Evolutionary conservation across 1,284 basidiomycete genomes (phyloP).

Genomic region (Takashimella koratensis): DNA sequence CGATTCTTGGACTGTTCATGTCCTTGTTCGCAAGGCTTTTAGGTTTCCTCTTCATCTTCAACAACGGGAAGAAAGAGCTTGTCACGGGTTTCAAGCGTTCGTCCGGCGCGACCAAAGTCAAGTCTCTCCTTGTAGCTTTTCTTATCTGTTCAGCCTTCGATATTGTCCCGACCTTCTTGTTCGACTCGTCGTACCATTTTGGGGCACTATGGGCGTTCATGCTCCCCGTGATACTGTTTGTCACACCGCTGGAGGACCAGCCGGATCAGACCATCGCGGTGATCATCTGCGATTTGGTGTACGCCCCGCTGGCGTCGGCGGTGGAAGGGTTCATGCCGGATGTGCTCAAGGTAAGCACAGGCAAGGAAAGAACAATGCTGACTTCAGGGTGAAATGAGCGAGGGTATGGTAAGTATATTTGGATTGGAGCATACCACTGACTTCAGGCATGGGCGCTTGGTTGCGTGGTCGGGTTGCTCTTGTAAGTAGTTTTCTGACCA

Average conservation of each 20-base stretch:
- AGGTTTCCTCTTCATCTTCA: not conserved
- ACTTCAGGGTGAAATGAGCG: slow-evolving; percentile 4
- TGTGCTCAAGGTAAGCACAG: slow-evolving; percentile 11
- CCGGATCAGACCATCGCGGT: slow-evolving; percentile 27
- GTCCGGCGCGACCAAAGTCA: slow-evolving; percentile 16
- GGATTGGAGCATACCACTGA: not conserved
- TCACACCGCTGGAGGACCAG: slow-evolving; percentile 18
- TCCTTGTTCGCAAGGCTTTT: not conserved
- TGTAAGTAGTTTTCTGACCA: too few species aligned
- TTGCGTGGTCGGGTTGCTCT: not conserved
- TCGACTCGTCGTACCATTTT: slow-evolving; percentile 32
- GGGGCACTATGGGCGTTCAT: slow-evolving; percentile 37
- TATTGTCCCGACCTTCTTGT: slow-evolving; percentile 28
- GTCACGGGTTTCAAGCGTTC: not conserved
- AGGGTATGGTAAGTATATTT: not conserved
- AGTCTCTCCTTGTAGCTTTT: slow-evolving; percentile 22
- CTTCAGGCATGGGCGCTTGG: slow-evolving; percentile 1
- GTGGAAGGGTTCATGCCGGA: slow-evolving; percentile 18
- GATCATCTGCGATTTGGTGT: slow-evolving; percentile 26
- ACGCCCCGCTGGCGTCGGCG: slow-evolving; percentile 15
- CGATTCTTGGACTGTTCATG: not conserved
- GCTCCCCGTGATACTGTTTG: slow-evolving; percentile 28
- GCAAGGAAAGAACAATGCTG: not conserved
- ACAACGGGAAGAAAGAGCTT: not conserved
- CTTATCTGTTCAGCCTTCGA: slow-evolving; percentile 25